phyloP scores from a whole-genome alignment of 176 grass and related monocot genomes.

The Avena atlantica region DNA sequence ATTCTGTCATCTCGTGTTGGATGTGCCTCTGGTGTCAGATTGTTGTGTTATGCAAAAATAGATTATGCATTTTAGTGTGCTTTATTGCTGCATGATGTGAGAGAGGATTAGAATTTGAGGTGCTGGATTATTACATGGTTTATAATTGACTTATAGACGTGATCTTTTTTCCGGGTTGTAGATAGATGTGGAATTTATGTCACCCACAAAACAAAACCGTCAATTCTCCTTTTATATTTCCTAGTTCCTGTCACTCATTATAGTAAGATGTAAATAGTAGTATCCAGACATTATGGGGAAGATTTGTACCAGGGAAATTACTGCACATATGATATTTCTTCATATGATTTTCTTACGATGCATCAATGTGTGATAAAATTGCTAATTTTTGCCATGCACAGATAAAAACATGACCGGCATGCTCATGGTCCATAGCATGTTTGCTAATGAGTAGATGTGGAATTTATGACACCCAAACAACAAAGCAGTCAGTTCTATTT shows the following conservation, averaged over 20 bases:
- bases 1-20: not conserved
- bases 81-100: not conserved
- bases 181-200: not conserved
- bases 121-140: not conserved
- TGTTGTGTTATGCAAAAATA: not conserved
- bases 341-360: not conserved
- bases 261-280: not conserved
- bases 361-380: not conserved
- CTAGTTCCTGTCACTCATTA: not conserved
- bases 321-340: not conserved
- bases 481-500: not conserved
- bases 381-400: too few species aligned
- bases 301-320: not conserved
- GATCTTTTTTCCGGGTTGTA: not conserved
- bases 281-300: not conserved
- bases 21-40: not conserved
- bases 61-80: not conserved
- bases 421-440: too few species aligned
- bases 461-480: not conserved
- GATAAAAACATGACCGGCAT: too few species aligned
- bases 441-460: not conserved
- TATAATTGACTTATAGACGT: not conserved
- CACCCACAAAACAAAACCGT: not conserved
- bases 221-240: not conserved
- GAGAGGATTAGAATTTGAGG: conserved; percentile 1